These are phyloP conservation scores for Nitzschia sp. DNA, from an alignment of 108 stramenopile genomes.

Conservation along the genomic window DNA sequence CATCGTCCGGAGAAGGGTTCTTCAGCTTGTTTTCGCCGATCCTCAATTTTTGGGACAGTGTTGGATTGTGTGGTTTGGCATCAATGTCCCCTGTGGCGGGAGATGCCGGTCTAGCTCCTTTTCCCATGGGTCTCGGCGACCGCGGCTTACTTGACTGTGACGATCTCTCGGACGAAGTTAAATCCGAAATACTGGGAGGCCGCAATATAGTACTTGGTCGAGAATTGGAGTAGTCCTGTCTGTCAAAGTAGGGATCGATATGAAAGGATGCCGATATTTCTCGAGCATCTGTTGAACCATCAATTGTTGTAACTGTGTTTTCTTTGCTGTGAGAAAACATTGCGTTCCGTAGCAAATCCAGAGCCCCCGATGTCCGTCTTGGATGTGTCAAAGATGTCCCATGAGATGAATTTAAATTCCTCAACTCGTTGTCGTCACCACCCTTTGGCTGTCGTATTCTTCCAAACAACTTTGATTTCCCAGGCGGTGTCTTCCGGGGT, in stretches of 20 bases:
- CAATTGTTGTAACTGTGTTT: neutral
- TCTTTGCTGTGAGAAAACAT: neutral
- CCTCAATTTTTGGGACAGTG: constrained; percentile 8
- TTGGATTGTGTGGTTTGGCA: neutral
- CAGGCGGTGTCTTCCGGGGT: neutral
- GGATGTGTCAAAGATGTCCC: no score
- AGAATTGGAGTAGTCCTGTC: neutral
- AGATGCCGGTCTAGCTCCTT: neutral
- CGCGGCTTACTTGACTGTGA: neutral
- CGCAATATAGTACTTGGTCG: neutral
- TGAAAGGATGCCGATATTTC: constrained; percentile 1
- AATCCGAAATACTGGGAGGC: constrained; percentile 13
- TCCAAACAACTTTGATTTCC: neutral
- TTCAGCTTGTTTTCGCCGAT: neutral
- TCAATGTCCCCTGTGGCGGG: no score
- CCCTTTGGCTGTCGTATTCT: neutral
- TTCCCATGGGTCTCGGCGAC: neutral
- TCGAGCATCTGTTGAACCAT: neutral
- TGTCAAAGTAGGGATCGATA: neutral
- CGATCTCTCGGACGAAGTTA: neutral
- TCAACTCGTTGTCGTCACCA: neutral
- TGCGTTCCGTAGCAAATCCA: neutral
- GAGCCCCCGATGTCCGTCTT: neutral
- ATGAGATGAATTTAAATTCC: no score
- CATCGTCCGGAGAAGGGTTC: neutral